These are phyloP conservation scores for Dendrobium chrysotoxum DNA, from an alignment of 106 monocot species.

Conservation along the genomic window DNA sequence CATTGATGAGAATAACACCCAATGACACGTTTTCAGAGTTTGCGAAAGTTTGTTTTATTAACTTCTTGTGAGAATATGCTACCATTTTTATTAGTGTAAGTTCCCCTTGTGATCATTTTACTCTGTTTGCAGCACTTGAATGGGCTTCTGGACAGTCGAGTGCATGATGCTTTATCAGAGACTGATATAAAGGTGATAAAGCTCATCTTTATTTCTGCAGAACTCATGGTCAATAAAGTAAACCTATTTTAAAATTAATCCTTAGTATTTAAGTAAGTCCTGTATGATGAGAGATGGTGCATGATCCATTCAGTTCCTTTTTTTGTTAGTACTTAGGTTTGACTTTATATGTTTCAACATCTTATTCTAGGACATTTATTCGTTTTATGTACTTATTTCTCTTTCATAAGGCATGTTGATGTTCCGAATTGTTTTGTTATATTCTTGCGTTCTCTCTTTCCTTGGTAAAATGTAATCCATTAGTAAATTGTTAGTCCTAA, in stretches of 20 bases:
- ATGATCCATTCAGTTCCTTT: too few relatives aligned
- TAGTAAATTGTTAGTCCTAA: too few relatives aligned
- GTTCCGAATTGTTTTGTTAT: too few relatives aligned
- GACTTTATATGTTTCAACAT: neutral
- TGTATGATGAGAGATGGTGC: too few relatives aligned
- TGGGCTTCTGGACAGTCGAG: constrained; percentile 43
- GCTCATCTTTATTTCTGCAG: neutral
- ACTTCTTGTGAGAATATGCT: neutral
- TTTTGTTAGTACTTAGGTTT: neutral
- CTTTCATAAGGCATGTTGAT: too few relatives aligned
- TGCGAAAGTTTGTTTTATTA: constrained; percentile 39
- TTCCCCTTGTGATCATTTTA: neutral
- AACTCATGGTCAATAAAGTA: neutral
- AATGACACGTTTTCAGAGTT: constrained; percentile 71
- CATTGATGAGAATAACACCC: constrained; percentile 77
- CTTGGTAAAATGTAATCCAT: too few relatives aligned
- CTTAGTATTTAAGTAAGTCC: too few relatives aligned
- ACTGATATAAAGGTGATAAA: constrained; percentile 75
- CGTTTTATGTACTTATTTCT: neutral
- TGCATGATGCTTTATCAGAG: constrained; percentile 68
- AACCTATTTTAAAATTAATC: neutral
- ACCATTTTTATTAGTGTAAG: neutral
- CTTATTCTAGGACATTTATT: neutral
- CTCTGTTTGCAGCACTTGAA: constrained; percentile 45
- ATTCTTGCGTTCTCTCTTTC: too few relatives aligned